Evolutionary conservation across 768 basidiomycete species (phyloP).

Genomic region (Termitomyces titanicus): DNA sequence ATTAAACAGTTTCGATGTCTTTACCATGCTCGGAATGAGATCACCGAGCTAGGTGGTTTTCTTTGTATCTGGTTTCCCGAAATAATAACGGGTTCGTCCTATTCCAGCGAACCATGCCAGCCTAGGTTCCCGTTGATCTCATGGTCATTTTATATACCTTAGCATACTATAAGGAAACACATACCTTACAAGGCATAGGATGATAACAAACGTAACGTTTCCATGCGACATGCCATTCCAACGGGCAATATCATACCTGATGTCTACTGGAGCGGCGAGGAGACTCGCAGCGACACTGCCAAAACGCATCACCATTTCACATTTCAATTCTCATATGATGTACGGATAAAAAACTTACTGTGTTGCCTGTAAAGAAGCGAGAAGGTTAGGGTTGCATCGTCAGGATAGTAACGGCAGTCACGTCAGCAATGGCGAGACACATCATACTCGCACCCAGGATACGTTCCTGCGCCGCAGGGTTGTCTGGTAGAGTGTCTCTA

Average conservation of each 20-base stretch:
- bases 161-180: conserved; percentile 6
- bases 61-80: conserved; percentile 4
- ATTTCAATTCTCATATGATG: not conserved
- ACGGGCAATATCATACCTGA: conserved; percentile 42
- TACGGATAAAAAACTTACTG: conserved; percentile 43
- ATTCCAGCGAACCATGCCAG: conserved; percentile 19
- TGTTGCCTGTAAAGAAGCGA: conserved; percentile 37
- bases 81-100: conserved; percentile 19
- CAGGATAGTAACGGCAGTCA: conserved; percentile 29
- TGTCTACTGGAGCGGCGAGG: conserved; percentile 50
- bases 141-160: not conserved
- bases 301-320: conserved; percentile 5
- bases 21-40: not conserved
- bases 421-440: conserved; percentile 69
- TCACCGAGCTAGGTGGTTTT: conserved; percentile 2
- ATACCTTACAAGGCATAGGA: conserved; percentile 58
- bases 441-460: conserved; percentile 60
- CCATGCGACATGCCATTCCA: conserved; percentile 81
- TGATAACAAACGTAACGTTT: conserved; percentile 62
- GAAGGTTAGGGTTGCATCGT: not conserved
- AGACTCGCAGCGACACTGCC: conserved; percentile 60
- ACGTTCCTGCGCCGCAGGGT: conserved; percentile 63
- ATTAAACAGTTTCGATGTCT: not conserved
- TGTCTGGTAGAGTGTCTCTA: conserved; percentile 51
- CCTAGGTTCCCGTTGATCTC: conserved; percentile 1